Conservation (phyloP, 2,329 filamentous ascomycete genomes). For the Metarhizium anisopliae region DNA sequence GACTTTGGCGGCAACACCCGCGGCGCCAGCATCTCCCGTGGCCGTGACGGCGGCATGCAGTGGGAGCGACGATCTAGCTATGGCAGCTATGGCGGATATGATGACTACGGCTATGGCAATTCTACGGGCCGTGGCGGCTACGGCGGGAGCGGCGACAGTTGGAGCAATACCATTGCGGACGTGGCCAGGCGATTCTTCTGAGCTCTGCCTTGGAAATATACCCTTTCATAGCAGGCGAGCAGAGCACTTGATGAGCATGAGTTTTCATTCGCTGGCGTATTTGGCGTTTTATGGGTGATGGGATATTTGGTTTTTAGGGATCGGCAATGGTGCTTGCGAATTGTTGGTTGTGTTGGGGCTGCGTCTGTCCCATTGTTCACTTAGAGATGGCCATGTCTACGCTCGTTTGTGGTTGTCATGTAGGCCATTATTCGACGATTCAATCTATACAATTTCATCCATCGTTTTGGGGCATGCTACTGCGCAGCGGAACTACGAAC, state of each 20-base stretch:
- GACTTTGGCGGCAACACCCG: conserved; percentile 16
- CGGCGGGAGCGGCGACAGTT: conserved; percentile 20
- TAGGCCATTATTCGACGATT: too few species aligned
- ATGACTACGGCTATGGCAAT: neutral
- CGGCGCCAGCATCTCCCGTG: conserved; percentile 22
- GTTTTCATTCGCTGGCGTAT: neutral
- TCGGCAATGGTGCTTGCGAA: too few species aligned
- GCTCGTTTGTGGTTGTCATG: too few species aligned
- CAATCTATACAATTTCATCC: too few species aligned
- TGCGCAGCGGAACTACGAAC: too few species aligned
- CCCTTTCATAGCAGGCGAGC: neutral
- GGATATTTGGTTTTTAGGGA: too few species aligned
- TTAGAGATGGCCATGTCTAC: too few species aligned
- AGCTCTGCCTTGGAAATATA: neutral
- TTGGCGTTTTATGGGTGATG: too few species aligned
- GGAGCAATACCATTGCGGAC: conserved; percentile 26
- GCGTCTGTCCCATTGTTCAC: too few species aligned
- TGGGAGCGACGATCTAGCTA: conserved; percentile 31
- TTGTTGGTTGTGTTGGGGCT: too few species aligned
- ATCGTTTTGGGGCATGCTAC: too few species aligned
- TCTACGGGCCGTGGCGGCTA: conserved; percentile 16
- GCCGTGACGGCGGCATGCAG: conserved; percentile 23
- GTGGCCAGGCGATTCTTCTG: conserved; percentile 36
- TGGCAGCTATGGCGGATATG: conserved; percentile 1
- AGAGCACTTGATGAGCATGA: neutral